Evolutionary conservation across 2,329 filamentous ascomycete species (phyloP), one percentile per base, ranked within the genome.

Genomic region (Hypoxylon sp.): DNA sequence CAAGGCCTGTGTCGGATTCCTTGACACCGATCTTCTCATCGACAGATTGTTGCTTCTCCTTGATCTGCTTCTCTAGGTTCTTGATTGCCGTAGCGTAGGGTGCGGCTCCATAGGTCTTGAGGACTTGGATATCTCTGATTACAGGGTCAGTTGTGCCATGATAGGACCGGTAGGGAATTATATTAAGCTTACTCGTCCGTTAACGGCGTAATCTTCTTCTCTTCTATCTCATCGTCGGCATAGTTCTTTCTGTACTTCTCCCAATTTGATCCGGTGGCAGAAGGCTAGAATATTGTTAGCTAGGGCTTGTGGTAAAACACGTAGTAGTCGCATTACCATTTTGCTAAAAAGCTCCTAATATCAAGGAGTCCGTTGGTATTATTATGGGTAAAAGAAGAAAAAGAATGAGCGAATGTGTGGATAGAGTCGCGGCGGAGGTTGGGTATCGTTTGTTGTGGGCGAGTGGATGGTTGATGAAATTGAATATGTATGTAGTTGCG

Each of bases 221-320:
- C 96, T 81, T 97, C 94, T 82, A 94, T 87, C 81, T 98, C 96
- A 77, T 99, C 96, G 79, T 99, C 96, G 79, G 92, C 95, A 80
- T 93, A 99, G 80, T 91, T 94, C 88, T 98, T 98, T 85, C 93
- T 89, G 87, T 97, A 98, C 86, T 98, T 98, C 88, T 99, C 96
- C 96, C 96, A 99, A 88, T 90, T 93, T 82, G 88, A 84, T 81
- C 96, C 96, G 78, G 92, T 97, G 83, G 96, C 95, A 85, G 93
- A 95, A 87, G 94, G 94, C 94, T 98, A 19, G 22, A 59, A 19
- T 22, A 14, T 9, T 17, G 57, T 78, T 70, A 78, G 73, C 67
- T 51, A 72, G 69, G 64, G 24, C 54, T 19, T 24, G 46, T 50
- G 24, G 22, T 44, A 62, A 63, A 53, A 60, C 26, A 69, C 5